phyloP scores from a whole-genome alignment of 495 filamentous ascomycete genomes.

The Amphirosellinia nigrospora region DNA sequence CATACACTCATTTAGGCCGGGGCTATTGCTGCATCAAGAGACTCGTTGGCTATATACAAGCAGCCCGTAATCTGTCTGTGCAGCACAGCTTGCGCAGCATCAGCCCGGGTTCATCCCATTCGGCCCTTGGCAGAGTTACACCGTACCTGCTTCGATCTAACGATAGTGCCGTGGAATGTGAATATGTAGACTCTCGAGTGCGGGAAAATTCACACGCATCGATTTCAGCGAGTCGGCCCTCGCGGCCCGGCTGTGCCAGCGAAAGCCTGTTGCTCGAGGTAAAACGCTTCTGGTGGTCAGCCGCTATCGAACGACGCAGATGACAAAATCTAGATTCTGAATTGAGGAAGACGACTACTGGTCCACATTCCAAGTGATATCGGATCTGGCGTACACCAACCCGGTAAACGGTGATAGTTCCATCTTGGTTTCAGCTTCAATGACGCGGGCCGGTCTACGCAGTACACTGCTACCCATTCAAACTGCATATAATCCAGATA shows the following conservation, averaged over 20 bases:
- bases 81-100: background rate
- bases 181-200: background rate
- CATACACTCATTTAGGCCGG: background rate
- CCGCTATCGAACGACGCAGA: background rate
- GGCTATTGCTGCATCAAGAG: slow-evolving; percentile 3
- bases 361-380: background rate
- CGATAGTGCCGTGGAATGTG: background rate
- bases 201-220: background rate
- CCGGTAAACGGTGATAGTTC: background rate
- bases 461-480: background rate
- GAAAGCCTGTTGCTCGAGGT: background rate
- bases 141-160: background rate
- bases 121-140: background rate
- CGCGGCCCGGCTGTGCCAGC: background rate
- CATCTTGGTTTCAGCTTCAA: slow-evolving; percentile 16
- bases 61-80: background rate
- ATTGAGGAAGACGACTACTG: background rate
- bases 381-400: background rate
- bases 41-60: background rate
- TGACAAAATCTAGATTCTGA: background rate
- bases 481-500: slow-evolving; percentile 4
- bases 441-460: background rate
- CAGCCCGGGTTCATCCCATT: slow-evolving; percentile 5
- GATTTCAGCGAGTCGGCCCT: too few relatives aligned
- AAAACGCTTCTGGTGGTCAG: background rate